These are phyloP conservation scores for Aspergillus piperis DNA, from an alignment of 2,329 filamentous ascomycete genomes.

Conservation along the genomic window DNA sequence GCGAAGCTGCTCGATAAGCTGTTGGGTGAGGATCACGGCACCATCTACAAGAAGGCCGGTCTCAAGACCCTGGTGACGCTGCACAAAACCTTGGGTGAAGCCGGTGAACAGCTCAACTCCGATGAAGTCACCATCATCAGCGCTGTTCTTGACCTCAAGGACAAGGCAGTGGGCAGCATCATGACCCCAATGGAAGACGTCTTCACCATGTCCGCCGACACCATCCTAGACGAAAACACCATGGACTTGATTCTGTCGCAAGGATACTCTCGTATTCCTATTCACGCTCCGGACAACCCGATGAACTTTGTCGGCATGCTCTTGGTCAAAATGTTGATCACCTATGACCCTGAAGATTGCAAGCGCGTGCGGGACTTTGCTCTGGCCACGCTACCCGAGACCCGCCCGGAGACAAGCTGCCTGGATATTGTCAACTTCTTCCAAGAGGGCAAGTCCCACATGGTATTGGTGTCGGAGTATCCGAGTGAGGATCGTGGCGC, in stretches of 20 bases:
- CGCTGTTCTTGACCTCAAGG: slow-evolving; percentile 92
- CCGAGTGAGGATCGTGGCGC: slow-evolving; percentile 91
- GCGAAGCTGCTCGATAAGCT: slow-evolving; percentile 93
- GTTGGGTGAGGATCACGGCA: slow-evolving; percentile 92
- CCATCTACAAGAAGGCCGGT: slow-evolving; percentile 96
- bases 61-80: slow-evolving; percentile 94
- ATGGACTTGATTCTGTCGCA: slow-evolving; percentile 93
- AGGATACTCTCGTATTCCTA: slow-evolving; percentile 94
- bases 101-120: slow-evolving; percentile 84
- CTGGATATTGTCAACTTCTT: slow-evolving; percentile 99
- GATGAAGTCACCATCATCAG: slow-evolving; percentile 99
- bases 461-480: slow-evolving; percentile 90
- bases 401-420: slow-evolving; percentile 91
- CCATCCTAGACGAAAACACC: slow-evolving; percentile 85
- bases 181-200: slow-evolving; percentile 99
- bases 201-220: slow-evolving; percentile 94
- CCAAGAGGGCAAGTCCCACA: slow-evolving; percentile 98
- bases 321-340: slow-evolving; percentile 97
- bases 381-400: slow-evolving; percentile 91
- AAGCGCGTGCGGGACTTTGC: slow-evolving; percentile 87
- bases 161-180: slow-evolving; percentile 89
- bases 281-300: slow-evolving; percentile 80
- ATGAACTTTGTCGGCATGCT: slow-evolving; percentile 97
- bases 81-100: slow-evolving; percentile 85
- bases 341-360: slow-evolving; percentile 93